These are phyloP conservation scores for Capronia coronata DNA, from an alignment of 2,329 filamentous ascomycete species.

Conservation along the genomic window DNA sequence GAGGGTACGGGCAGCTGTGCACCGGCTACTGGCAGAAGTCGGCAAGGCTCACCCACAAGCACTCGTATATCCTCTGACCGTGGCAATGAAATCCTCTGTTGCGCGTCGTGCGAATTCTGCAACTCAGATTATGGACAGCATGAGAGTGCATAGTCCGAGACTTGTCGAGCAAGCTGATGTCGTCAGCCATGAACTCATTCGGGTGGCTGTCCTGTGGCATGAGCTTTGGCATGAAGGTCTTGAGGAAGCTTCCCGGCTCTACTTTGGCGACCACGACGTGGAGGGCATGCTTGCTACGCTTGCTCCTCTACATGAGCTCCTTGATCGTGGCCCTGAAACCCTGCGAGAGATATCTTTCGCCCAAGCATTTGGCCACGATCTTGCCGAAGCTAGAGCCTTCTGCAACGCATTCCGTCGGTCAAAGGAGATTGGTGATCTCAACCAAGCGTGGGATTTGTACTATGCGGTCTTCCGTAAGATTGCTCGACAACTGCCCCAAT, in stretches of 20 bases:
- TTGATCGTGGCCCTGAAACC: conserved; percentile 87
- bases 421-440: conserved; percentile 87
- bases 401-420: conserved; percentile 85
- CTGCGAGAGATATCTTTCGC: conserved; percentile 94
- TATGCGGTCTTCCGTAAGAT: conserved; percentile 98
- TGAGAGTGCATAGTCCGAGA: conserved; percentile 87
- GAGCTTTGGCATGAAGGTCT: conserved; percentile 98
- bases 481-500: conserved; percentile 81
- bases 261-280: conserved; percentile 96
- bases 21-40: conserved; percentile 85
- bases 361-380: conserved; percentile 90
- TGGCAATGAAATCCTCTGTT: conserved; percentile 94
- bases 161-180: conserved; percentile 92
- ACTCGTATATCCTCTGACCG: conserved; percentile 91
- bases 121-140: conserved; percentile 91
- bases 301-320: conserved; percentile 80
- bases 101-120: conserved; percentile 80
- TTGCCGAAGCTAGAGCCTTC: conserved; percentile 93
- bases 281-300: conserved; percentile 94
- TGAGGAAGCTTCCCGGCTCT: conserved; percentile 90
- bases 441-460: conserved; percentile 98
- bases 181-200: conserved; percentile 92
- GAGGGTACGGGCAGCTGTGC: conserved; percentile 80
- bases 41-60: conserved; percentile 93
- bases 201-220: conserved; percentile 95